phyloP scores from a whole-genome alignment of 2,329 filamentous ascomycete species.

The Lojkania enalia region DNA sequence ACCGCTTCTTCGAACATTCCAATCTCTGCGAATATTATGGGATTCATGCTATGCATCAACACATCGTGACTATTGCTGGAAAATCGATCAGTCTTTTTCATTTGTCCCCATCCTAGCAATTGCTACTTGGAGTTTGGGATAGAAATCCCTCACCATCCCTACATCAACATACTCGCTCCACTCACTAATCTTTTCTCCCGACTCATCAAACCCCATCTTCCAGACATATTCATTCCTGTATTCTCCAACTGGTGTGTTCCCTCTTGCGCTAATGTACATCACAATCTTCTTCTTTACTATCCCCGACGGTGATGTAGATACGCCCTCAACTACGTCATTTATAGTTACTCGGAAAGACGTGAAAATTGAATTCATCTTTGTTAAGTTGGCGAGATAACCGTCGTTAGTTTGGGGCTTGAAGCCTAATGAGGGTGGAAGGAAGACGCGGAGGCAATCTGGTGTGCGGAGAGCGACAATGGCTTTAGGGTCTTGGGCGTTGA shows the following conservation, averaged over 20 bases:
- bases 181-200: slow-evolving; percentile 16
- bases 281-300: slow-evolving; percentile 25
- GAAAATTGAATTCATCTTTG: slow-evolving; percentile 32
- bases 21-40: too few species aligned
- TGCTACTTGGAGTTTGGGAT: slow-evolving; percentile 34
- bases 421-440: slow-evolving; percentile 34
- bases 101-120: slow-evolving; percentile 1
- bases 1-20: too few species aligned
- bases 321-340: slow-evolving; percentile 38
- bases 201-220: slow-evolving; percentile 26
- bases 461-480: slow-evolving; percentile 33
- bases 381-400: slow-evolving; percentile 23
- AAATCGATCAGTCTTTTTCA: too few species aligned
- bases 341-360: slow-evolving; percentile 33
- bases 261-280: slow-evolving; percentile 37
- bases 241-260: slow-evolving; percentile 31
- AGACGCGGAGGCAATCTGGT: slow-evolving; percentile 28
- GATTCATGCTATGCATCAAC: too few species aligned
- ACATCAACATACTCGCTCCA: slow-evolving; percentile 37
- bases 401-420: slow-evolving; percentile 27
- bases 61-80: too few species aligned
- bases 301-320: slow-evolving; percentile 6
- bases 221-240: slow-evolving; percentile 37
- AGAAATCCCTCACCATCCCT: slow-evolving; percentile 33
- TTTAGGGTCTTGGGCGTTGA: slow-evolving; percentile 35